Evolutionary conservation across 139 green algal genomes (phyloP).

Genomic region (Chlorella sp.): DNA sequence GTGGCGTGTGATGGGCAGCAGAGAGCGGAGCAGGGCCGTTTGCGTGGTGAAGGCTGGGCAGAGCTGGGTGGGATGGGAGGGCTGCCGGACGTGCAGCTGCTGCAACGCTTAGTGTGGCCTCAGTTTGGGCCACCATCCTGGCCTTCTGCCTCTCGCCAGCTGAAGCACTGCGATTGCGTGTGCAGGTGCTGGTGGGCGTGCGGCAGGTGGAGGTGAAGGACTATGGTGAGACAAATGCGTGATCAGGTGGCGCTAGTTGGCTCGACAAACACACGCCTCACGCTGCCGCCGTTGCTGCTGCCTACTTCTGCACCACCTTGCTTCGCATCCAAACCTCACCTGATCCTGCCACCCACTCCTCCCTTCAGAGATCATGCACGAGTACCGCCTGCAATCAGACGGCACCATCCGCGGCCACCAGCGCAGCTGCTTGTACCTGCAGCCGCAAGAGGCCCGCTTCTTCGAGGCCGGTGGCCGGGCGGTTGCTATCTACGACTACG

Average conservation of each 20-base stretch:
- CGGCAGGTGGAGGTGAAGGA: constrained; percentile 41
- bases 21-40: too few relatives aligned
- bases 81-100: too few relatives aligned
- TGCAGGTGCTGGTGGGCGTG: constrained; percentile 41
- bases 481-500: constrained; percentile 51
- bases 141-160: too few relatives aligned
- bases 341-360: neutral
- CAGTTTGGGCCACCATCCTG: too few relatives aligned
- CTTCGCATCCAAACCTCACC: too few relatives aligned
- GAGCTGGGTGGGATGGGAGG: too few relatives aligned
- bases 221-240: constrained; percentile 25
- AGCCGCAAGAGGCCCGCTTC: constrained; percentile 41
- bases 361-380: constrained; percentile 8
- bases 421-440: constrained; percentile 42
- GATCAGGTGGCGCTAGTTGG: neutral
- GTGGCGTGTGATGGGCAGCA: neutral
- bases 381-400: neutral
- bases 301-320: neutral
- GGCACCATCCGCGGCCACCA: constrained; percentile 24
- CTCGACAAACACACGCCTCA: too few relatives aligned
- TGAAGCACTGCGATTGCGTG: too few relatives aligned
- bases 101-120: too few relatives aligned
- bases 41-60: too few relatives aligned
- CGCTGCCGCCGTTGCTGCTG: neutral
- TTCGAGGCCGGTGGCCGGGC: constrained; percentile 38